phyloP scores from a whole-genome alignment of 2,329 filamentous ascomycete species.

The Fusarium pininemorale region DNA sequence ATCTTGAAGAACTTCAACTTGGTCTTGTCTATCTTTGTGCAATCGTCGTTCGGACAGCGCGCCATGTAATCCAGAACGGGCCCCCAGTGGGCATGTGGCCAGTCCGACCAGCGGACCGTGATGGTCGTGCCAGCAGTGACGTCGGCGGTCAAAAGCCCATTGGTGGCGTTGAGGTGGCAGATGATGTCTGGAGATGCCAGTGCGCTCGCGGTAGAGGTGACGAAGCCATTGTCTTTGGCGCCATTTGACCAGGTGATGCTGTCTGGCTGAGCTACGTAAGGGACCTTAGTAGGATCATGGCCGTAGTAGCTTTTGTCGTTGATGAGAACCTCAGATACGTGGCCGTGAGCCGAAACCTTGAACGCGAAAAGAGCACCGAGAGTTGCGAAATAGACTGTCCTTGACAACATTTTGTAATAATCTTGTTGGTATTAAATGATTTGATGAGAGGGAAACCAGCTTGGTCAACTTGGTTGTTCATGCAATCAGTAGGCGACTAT shows the following conservation, averaged over 20 bases:
- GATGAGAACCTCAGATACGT: background rate
- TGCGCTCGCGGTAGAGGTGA: background rate
- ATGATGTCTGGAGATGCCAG: background rate
- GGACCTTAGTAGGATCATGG: background rate
- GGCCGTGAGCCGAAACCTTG: background rate
- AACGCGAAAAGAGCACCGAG: background rate
- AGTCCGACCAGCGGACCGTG: background rate
- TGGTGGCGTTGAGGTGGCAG: background rate
- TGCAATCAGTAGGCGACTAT: too few species aligned
- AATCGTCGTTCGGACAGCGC: background rate
- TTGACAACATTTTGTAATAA: background rate
- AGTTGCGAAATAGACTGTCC: accelerated
- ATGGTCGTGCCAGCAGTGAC: accelerated
- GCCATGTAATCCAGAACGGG: background rate
- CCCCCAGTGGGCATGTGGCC: background rate
- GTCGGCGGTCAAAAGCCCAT: accelerated
- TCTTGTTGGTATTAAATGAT: too few species aligned
- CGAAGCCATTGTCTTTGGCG: background rate
- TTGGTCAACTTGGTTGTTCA: too few species aligned
- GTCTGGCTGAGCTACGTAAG: background rate
- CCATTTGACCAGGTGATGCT: background rate
- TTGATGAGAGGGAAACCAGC: too few species aligned
- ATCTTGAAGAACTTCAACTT: background rate
- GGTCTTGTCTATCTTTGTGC: background rate
- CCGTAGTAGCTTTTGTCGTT: background rate